These are phyloP conservation scores for Acanthamoeba royreba DNA, from an alignment of 208 protist species.

Conservation along the genomic window DNA sequence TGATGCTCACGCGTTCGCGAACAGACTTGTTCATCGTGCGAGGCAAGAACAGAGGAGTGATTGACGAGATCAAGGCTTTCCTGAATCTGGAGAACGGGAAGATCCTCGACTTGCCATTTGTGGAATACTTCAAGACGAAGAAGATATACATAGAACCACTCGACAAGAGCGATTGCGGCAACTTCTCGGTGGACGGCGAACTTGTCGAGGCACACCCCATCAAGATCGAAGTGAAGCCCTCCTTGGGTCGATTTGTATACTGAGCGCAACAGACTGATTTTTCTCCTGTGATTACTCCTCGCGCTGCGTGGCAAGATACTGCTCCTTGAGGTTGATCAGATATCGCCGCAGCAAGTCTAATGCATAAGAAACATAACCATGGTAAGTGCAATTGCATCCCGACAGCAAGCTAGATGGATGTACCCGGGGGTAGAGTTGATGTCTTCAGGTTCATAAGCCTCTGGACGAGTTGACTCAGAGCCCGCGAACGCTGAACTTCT, in stretches of 20 bases:
- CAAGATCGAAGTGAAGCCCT: not conserved
- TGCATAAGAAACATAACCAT: not conserved
- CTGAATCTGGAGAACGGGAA: not conserved
- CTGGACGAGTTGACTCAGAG: not conserved
- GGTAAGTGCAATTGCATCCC: not conserved
- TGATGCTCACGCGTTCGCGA: too few relatives aligned
- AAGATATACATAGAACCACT: not conserved
- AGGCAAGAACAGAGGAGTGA: not conserved
- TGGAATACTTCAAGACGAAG: slow-evolving; percentile 36
- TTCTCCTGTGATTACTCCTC: not conserved
- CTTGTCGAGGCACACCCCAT: not conserved
- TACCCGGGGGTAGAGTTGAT: slow-evolving; percentile 18
- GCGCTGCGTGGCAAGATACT: not conserved
- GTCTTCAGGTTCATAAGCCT: slow-evolving; percentile 32
- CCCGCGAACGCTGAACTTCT: not conserved
- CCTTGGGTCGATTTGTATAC: not conserved
- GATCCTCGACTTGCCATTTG: not conserved
- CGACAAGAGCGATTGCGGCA: not conserved
- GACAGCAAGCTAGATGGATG: not conserved
- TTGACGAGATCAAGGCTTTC: slow-evolving; percentile 2
- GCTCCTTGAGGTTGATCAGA: slow-evolving; percentile 30
- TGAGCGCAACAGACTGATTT: not conserved
- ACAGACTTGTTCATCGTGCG: not conserved
- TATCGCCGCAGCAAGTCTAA: not conserved
- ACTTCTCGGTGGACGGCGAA: not conserved